phyloP scores from a whole-genome alignment of 2,329 filamentous ascomycete species.

The Aspergillus nomiae region DNA sequence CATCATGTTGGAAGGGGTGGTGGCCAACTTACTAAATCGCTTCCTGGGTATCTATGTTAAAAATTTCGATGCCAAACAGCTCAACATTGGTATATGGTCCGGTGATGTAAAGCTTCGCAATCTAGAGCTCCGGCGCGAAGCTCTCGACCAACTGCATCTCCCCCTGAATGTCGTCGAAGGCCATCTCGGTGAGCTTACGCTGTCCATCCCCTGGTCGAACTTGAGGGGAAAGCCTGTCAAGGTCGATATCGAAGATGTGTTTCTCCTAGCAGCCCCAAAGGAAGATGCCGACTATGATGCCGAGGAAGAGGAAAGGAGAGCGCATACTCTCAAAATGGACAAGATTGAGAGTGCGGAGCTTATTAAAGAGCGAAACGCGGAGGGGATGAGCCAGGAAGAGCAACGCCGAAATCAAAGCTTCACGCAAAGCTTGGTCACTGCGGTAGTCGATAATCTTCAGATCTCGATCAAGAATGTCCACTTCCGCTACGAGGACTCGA shows the following conservation, averaged over 20 bases:
- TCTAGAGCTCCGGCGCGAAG: constrained; percentile 89
- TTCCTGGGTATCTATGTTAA: constrained; percentile 99
- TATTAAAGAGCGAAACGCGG: constrained; percentile 86
- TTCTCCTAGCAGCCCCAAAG: constrained; percentile 89
- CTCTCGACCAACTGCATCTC: constrained; percentile 93
- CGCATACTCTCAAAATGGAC: constrained; percentile 96
- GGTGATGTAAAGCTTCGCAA: constrained; percentile 95
- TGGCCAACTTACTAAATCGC: constrained; percentile 95
- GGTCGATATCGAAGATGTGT: constrained; percentile 95
- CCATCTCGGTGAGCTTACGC: constrained; percentile 85
- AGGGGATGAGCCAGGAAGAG: constrained; percentile 91
- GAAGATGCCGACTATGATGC: constrained; percentile 93
- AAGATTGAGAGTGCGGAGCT: constrained; percentile 96
- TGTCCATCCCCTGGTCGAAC: constrained; percentile 97
- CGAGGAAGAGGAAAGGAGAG: constrained; percentile 84
- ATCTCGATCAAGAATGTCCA: constrained; percentile 98
- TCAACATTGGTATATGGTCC: constrained; percentile 99
- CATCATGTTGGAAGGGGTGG: constrained; percentile 94
- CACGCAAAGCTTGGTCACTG: constrained; percentile 89
- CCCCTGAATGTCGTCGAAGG: constrained; percentile 96
- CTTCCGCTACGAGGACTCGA: constrained; percentile 95
- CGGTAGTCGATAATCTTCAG: constrained; percentile 97
- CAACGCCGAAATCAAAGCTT: constrained; percentile 98
- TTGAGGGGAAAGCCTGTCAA: constrained; percentile 90
- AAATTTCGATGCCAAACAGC: constrained; percentile 96